Evolutionary conservation across 352 stramenopile species (phyloP).

Genomic region (Globisporangium ultimum): DNA sequence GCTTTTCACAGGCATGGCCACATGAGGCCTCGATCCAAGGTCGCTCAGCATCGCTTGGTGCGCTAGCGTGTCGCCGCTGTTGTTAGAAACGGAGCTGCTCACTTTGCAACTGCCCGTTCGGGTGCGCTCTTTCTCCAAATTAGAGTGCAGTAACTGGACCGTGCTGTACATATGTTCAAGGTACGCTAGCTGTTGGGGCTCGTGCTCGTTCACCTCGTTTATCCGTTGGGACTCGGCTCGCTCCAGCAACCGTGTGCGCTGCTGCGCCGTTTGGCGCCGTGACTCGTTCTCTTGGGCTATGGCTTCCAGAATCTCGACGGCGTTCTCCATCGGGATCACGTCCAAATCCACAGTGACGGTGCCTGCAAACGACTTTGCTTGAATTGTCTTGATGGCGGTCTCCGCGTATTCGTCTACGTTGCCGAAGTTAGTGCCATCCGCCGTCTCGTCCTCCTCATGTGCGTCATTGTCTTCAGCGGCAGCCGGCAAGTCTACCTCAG

Average conservation of each 20-base stretch:
- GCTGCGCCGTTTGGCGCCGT: not conserved
- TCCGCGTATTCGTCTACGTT: no score
- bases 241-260: no score
- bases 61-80: constrained; percentile 8
- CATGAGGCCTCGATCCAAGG: no score
- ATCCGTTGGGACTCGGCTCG: no score
- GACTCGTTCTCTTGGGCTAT: not conserved
- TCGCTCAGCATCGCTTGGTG: constrained; percentile 20
- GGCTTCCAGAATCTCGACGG: not conserved
- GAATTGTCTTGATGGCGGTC: no score
- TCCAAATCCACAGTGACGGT: not conserved
- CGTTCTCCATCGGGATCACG: not conserved
- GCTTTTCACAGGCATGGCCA: no score
- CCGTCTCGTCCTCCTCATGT: not conserved
- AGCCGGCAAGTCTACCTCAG: no score
- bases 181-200: constrained; percentile 48
- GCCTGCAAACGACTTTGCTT: not conserved
- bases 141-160: constrained; percentile 43
- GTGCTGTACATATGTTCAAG: constrained; percentile 72
- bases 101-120: no score
- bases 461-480: no score
- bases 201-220: constrained; percentile 11
- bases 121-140: constrained; percentile 40
- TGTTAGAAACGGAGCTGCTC: no score
- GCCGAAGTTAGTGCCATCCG: no score